Evolutionary conservation across 1,284 basidiomycete species (phyloP), one percentile per base, ranked within the genome.

Genomic region (Ustilago curta): DNA sequence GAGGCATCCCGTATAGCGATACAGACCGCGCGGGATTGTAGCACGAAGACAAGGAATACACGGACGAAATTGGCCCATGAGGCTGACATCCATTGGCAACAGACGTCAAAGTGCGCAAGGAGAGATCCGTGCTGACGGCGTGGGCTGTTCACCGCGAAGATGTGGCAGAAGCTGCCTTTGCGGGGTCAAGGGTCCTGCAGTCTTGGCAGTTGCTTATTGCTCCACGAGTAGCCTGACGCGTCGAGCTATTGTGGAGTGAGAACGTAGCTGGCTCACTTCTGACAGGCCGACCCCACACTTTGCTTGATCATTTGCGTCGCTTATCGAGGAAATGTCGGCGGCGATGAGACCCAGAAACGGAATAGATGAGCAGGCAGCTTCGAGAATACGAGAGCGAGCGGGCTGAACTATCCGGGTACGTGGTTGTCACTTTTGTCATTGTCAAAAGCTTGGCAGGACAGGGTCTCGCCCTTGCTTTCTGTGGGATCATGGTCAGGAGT

Each of bases 391-490:
- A 25, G 8, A 27, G n/a, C 19, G 4, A 16, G 19, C n/a, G 29
- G 8, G 12, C 0, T 16, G 29, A 19, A 31, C 27, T 14, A 29
- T 47, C 27, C 29, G 18, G 5, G n/a, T 19, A n/a, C 47, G 21
- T 8, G 25, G 11, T 16, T 16, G 23, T 27, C 7, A n/a, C 18
- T 7, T 8, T 2, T 14, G 12, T n/a, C 16, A 5, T 8, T 8
- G 43, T 14, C 2, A 32, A 55, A 59, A 35, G 56, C 63, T 59
- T 59, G 63, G 63, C 63, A 32, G 14, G 21, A 16, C 12, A 65
- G 45, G 56, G 61, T 63, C 54, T 47, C 32, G 50, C n/a, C 19
- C 2, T 31, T 8, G 32, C 14, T 1, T 45, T 44, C 27, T 48
- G 55, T 57, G 55, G 55, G 55, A 45, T 47, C 39, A 37, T 4